Evolutionary conservation across 2,329 filamentous ascomycete genomes (phyloP), one percentile per base, ranked within the genome.

Genomic region (Calonectria pteridis): DNA sequence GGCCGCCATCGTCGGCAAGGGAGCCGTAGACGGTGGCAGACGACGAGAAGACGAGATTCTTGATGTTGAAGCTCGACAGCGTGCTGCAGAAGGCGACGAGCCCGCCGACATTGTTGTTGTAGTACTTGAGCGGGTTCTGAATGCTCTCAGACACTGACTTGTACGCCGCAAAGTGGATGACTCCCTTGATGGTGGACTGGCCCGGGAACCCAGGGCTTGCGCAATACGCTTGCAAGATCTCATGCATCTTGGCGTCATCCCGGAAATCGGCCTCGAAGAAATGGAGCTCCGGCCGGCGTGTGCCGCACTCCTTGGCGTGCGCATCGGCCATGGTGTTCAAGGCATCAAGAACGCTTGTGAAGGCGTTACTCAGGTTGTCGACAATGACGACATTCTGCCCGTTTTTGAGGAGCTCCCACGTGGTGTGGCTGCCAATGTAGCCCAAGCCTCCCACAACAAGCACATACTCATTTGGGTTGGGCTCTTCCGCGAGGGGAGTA

Each of bases 81-180:
- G 88, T 85, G n/a, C 85, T 83, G 62, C 91, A 86, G 71, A 93
- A 89, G 71, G 91, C 87, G 49, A 93, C 86, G 11, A 93, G 84
- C 1, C 91, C 92, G 78, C 88, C 89, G 46, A 93, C 90, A 76
- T 93, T 93, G 85, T 93, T 93, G 74, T 87, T 87, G 83, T 93
- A 93, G 83, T 93, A 93, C 74, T 88, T 88, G 71, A 93, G 82
- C 2, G 91, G 91, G 35, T 72, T 72, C 87, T 84, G 28, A 84
- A 93, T 92, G 64, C 90, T 92, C 79, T 93, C 91, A 50, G 88
- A 88, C 0, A 93, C 91, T 2, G 91, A 90, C 81, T 93, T 93
- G 85, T 90, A 90, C 3, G 91, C 92, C n/a, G 92, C 92, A 76
- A 93, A 93, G 80, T 93, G 92, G 71, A 93, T 92, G 29, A 93